Evolutionary conservation across 2,329 filamentous ascomycete species (phyloP), one percentile per base, ranked within the genome.

Genomic region (Pseudovirgaria hyperparasitica): DNA sequence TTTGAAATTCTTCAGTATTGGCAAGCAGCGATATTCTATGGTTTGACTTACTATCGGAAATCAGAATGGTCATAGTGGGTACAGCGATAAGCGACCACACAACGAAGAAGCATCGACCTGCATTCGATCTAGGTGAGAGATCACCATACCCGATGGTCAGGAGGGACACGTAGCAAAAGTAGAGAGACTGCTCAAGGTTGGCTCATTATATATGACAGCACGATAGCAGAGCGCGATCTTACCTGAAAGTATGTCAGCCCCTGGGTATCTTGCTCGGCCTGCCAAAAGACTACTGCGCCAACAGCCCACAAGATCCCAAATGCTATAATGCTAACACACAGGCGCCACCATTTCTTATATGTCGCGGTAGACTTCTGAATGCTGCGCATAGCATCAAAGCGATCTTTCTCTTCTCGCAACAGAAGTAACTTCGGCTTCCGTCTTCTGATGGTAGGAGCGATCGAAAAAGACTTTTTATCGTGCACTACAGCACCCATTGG

Each of bases 111-210:
- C 81, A 72, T 29, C 81, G 76, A 2, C 81, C 82, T 0, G 75
- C 67, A 36, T 85, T 86, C 2, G 76, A 81, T n/a, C 73, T 61
- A 0, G 84, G 84, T 2, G 75, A 72, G 5, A 77, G 52, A 38
- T 92, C 84, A 4, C 86, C 86, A 41, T 92, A 93, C 1, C 86
- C 86, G 19, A 93, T 81, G 0, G 86, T 93, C 2, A 85, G 63
- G 14, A 93, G 67, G 3, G 76, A 77, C 18, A 84, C 73, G 50
- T 90, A 94, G 39, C 76, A 75, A 46, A 93, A 92, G 54, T 93
- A 93, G 22, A 94, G 64, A 0, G n/a, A n/a, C n/a, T n/a, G n/a
- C n/a, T n/a, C n/a, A n/a, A n/a, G n/a, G n/a, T n/a, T n/a, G n/a
- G n/a, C n/a, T n/a, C n/a, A n/a, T n/a, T n/a, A n/a, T n/a, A n/a